phyloP scores from a whole-genome alignment of 179 eudicot genomes.

The Gypsophila paniculata region DNA sequence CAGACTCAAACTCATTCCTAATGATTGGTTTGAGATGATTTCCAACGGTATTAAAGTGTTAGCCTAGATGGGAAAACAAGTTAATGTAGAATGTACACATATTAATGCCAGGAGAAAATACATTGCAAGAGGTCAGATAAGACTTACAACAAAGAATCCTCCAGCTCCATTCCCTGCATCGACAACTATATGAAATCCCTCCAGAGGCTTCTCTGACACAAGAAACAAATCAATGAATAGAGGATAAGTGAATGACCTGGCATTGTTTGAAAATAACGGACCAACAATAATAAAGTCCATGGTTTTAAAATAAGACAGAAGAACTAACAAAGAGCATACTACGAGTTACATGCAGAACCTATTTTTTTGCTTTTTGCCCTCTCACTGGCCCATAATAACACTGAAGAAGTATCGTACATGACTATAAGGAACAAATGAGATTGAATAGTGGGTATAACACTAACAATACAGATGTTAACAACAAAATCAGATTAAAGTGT shows the following conservation, averaged over 20 bases:
- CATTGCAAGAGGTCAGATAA: conserved; percentile 2
- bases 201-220: conserved; percentile 87
- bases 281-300: not conserved
- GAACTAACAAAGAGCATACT: not conserved
- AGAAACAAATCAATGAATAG: conserved; percentile 11
- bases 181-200: conserved; percentile 93
- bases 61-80: not conserved
- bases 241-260: not conserved
- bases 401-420: not conserved
- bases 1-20: not conserved
- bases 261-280: not conserved
- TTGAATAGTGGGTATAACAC: not conserved
- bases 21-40: not conserved
- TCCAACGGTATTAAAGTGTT: not conserved
- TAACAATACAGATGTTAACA: conserved; percentile 6
- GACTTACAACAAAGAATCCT: conserved; percentile 89
- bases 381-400: not conserved
- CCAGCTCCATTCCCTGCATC: conserved; percentile 99
- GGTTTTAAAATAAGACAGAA: not conserved
- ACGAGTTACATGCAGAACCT: not conserved
- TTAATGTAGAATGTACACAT: not conserved
- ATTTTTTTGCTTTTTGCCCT: not conserved
- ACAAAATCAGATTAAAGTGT: not conserved
- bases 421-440: not conserved
- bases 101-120: not conserved